These are phyloP conservation scores for Sclerotinia borealis DNA, from an alignment of 2,329 filamentous ascomycete genomes.

Conservation along the genomic window DNA sequence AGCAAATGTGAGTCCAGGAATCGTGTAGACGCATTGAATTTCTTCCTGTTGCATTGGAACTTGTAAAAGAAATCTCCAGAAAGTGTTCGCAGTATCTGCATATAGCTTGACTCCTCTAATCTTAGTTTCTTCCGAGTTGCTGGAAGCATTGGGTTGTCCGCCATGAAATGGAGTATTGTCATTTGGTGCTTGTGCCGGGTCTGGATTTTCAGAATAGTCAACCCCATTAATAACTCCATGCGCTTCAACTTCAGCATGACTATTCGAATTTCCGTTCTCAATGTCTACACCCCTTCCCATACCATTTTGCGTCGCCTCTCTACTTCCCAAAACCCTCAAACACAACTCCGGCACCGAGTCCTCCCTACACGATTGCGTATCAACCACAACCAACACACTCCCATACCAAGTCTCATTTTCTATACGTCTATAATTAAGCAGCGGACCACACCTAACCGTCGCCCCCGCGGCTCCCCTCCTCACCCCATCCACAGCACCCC, in stretches of 20 bases:
- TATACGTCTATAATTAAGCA: constrained; percentile 75
- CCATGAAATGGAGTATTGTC: neutral
- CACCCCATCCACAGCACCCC: constrained; percentile 9
- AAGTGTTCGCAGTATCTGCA: constrained; percentile 66
- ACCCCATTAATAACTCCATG: constrained; percentile 30
- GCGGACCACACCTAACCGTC: constrained; percentile 64
- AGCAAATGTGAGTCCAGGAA: constrained; percentile 59
- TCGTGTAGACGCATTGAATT: constrained; percentile 70
- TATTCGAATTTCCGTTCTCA: constrained; percentile 4
- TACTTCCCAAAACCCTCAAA: constrained; percentile 36
- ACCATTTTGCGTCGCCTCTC: constrained; percentile 22
- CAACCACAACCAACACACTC: constrained; percentile 75
- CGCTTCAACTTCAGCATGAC: constrained; percentile 15
- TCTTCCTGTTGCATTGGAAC: constrained; percentile 68
- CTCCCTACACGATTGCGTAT: constrained; percentile 59
- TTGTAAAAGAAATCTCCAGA: constrained; percentile 85
- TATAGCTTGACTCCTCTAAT: constrained; percentile 55
- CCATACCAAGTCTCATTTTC: constrained; percentile 68
- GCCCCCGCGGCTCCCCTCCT: constrained; percentile 32
- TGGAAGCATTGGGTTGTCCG: neutral
- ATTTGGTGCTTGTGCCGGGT: neutral
- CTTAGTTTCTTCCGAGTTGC: constrained; percentile 27
- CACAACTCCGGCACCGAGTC: constrained; percentile 49
- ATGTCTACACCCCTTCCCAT: constrained; percentile 14
- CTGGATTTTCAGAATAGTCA: constrained; percentile 29